Evolutionary conservation across 129 eudicot genomes (phyloP).

Genomic region (Heracleum sosnowskyi): DNA sequence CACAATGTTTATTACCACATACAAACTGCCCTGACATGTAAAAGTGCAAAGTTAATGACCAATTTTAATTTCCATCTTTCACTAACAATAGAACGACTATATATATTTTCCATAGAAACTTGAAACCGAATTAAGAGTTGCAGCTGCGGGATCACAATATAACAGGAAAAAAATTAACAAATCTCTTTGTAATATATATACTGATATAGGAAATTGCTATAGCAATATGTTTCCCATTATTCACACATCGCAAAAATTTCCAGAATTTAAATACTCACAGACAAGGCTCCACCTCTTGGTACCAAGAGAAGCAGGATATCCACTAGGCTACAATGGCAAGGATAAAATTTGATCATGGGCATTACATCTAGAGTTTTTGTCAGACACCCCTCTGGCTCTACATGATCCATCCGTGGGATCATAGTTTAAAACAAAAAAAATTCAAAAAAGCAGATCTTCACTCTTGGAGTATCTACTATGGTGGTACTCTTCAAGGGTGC

Average conservation of each 20-base stretch:
- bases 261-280: background rate
- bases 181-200: background rate
- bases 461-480: background rate
- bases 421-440: too few species aligned
- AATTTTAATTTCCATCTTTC: background rate
- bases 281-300: too few species aligned
- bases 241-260: background rate
- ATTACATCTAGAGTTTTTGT: background rate
- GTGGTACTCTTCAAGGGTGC: background rate
- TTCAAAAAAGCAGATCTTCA: too few species aligned
- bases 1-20: constrained; percentile 96
- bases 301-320: too few species aligned
- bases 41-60: constrained; percentile 16
- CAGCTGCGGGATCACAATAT: background rate
- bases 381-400: background rate
- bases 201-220: background rate
- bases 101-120: background rate
- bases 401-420: background rate
- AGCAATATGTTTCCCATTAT: background rate
- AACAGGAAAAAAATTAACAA: background rate
- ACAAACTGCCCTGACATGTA: constrained; percentile 88
- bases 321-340: background rate
- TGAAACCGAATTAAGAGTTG: background rate
- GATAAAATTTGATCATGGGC: background rate
- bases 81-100: background rate